A percentile compares a stretch with the other conserved stretches of the same genome.
Conservation (phyloP, 768 basidiomycete species). For the Mycena venus region DNA sequence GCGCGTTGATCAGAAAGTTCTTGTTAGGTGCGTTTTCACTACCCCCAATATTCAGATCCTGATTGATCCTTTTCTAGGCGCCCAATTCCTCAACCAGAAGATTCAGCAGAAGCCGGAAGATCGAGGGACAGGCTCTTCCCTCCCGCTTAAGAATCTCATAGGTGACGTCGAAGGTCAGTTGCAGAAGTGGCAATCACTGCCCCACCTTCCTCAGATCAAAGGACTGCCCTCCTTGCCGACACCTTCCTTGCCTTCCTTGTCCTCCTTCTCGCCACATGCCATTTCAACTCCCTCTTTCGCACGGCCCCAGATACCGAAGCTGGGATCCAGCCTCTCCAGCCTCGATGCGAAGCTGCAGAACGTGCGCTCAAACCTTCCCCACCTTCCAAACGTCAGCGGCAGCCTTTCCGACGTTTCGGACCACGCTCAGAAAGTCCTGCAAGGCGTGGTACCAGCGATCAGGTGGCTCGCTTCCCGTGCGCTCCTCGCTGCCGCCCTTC, state of each 20-base stretch:
- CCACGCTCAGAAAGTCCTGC: slow-evolving; percentile 16
- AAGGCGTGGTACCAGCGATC: slow-evolving; percentile 17
- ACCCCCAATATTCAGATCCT: neutral
- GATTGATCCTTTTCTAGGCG: neutral
- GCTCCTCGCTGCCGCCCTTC: slow-evolving; percentile 24
- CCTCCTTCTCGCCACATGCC: slow-evolving; percentile 6
- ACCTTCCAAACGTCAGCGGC: slow-evolving; percentile 5
- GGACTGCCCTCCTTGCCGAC: slow-evolving; percentile 9
- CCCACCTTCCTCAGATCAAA: slow-evolving; percentile 15
- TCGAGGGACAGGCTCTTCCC: slow-evolving; percentile 10
- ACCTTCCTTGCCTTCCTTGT: slow-evolving; percentile 3
- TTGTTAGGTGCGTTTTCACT: slow-evolving; percentile 60
- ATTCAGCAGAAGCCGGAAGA: slow-evolving; percentile 23
- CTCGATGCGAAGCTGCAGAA: no score
- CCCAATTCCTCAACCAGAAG: neutral
- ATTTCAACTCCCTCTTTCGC: slow-evolving; percentile 3
- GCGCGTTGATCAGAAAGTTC: slow-evolving; percentile 70
- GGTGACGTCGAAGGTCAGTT: slow-evolving; percentile 17
- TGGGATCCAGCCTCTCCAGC: neutral
- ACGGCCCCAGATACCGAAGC: no score
- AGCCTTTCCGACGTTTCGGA: slow-evolving; percentile 7
- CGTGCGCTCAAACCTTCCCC: slow-evolving; percentile 5
- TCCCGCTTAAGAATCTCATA: neutral
- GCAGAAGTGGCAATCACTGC: slow-evolving; percentile 15
- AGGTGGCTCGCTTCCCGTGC: slow-evolving; percentile 25